phyloP scores from a whole-genome alignment of 371 early-diverging fungal genomes.

The Capillidium rhysosporum region DNA sequence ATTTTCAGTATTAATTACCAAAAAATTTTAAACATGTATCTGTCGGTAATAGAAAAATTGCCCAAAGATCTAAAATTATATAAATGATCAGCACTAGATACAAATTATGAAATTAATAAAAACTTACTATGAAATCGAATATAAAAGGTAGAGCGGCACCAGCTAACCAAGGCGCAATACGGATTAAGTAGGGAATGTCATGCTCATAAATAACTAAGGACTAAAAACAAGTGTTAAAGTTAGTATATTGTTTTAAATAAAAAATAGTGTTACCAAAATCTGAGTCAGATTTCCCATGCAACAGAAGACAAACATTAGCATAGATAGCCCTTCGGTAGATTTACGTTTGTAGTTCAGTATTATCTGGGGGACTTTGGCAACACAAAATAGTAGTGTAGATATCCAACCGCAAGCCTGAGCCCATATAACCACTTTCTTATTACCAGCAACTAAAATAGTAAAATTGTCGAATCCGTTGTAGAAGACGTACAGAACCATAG shows the following conservation, averaged over 20 bases:
- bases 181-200: neutral
- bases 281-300: conserved; percentile 69
- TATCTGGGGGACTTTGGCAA: conserved; percentile 46
- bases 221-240: neutral
- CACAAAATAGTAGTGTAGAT: neutral
- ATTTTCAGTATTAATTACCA: no score
- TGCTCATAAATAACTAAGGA: neutral
- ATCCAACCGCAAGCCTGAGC: neutral
- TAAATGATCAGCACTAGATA: no score
- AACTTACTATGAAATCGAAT: neutral
- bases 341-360: conserved; percentile 44
- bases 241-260: neutral
- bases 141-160: neutral
- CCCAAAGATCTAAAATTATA: no score
- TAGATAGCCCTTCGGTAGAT: conserved; percentile 50
- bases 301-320: conserved; percentile 61
- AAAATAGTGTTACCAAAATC: conserved; percentile 9
- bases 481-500: neutral
- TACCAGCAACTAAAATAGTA: no score
- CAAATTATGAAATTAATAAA: neutral
- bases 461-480: neutral
- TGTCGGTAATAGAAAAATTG: no score
- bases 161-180: neutral
- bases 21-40: no score
- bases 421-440: neutral